These are phyloP conservation scores for Penicillium arizonense DNA, from an alignment of 495 filamentous ascomycete genomes.

Conservation along the genomic window DNA sequence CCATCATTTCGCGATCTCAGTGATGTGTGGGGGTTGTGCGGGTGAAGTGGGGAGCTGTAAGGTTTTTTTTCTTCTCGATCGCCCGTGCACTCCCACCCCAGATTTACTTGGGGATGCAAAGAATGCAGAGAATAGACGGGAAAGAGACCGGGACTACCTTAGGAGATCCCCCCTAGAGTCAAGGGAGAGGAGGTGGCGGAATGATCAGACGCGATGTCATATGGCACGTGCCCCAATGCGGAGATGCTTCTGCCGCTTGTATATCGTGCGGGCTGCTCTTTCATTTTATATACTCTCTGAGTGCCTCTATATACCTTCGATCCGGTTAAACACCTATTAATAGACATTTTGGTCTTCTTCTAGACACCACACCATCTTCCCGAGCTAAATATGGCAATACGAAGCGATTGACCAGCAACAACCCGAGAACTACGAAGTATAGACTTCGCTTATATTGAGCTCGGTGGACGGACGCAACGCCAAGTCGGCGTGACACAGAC, in stretches of 20 bases:
- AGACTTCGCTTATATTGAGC: not conserved
- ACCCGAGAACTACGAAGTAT: not conserved
- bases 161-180: no score
- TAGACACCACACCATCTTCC: no score
- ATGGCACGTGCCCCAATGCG: conserved; percentile 8
- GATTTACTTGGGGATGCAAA: no score
- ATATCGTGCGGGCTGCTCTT: no score
- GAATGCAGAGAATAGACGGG: not conserved
- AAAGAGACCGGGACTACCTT: no score
- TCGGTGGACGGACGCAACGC: not conserved
- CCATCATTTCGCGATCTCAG: conserved; percentile 13
- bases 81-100: not conserved
- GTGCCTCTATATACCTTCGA: not conserved
- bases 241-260: not conserved
- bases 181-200: conserved; percentile 1
- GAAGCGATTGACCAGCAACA: not conserved
- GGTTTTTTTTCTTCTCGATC: conserved; percentile 2
- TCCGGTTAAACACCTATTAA: not conserved
- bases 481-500: not conserved
- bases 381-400: not conserved
- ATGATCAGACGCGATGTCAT: conserved; percentile 8
- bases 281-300: not conserved
- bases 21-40: conserved; percentile 3
- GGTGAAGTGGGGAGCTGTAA: conserved; percentile 7
- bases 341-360: no score